phyloP scores from a whole-genome alignment of 2,329 filamentous ascomycete species.

The Lithohypha guttulata region DNA sequence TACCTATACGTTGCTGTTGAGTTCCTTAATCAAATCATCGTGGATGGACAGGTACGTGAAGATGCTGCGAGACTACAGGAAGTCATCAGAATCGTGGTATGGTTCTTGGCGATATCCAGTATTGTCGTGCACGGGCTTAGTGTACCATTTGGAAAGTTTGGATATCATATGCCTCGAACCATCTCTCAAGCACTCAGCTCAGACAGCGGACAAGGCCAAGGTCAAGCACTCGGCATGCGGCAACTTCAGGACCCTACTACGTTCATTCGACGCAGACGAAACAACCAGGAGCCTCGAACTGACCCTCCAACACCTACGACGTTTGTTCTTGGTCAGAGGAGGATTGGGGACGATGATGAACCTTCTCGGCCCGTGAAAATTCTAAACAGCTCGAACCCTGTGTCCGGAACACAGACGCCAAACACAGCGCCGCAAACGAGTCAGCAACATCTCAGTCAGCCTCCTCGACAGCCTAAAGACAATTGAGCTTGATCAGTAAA shows the following conservation, averaged over 20 bases:
- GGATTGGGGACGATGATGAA: neutral
- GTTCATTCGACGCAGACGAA: constrained; percentile 1
- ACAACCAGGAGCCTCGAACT: neutral
- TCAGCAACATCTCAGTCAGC: no score
- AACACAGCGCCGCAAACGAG: no score
- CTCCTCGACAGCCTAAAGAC: no score
- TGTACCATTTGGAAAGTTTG: constrained; percentile 53
- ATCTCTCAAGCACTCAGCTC: constrained; percentile 37
- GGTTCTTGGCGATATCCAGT: constrained; percentile 76
- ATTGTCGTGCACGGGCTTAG: constrained; percentile 63
- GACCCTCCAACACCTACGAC: neutral
- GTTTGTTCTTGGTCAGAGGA: neutral
- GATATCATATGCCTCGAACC: constrained; percentile 36
- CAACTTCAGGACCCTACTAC: neutral
- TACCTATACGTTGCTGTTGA: constrained; percentile 75
- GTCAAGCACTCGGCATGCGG: neutral
- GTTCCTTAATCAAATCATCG: constrained; percentile 52
- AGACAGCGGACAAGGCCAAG: constrained; percentile 17
- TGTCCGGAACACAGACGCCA: constrained; percentile 1
- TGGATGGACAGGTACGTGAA: constrained; percentile 49
- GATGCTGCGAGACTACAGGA: constrained; percentile 59
- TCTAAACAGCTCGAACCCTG: neutral
- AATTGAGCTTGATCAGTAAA: no score
- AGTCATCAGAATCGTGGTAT: constrained; percentile 61
- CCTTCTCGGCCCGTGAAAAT: neutral